Conservation (phyloP, 2,329 filamentous ascomycete genomes). For the Colletotrichum paranaense region DNA sequence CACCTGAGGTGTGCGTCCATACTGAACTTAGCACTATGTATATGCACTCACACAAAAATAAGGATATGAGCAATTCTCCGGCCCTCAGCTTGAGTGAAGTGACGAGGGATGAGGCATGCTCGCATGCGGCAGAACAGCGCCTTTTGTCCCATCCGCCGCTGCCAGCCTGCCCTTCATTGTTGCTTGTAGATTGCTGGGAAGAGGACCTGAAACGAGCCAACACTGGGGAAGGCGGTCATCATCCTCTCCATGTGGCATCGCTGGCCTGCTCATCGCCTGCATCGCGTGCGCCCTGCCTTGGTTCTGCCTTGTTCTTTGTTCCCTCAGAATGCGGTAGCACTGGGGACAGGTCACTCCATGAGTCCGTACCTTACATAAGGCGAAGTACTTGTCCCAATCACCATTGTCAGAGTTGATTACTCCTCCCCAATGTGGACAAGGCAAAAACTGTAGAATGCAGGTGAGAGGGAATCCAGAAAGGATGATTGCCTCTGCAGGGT, state of each 20-base stretch:
- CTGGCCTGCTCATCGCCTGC: not conserved
- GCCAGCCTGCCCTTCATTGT: conserved; percentile 15
- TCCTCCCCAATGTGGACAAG: not conserved
- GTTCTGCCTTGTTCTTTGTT: not conserved
- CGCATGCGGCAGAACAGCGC: not conserved
- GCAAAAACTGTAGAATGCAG: not conserved
- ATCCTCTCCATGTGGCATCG: not conserved
- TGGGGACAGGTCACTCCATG: not conserved
- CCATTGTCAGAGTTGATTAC: not conserved
- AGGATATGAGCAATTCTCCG: not conserved
- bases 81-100: conserved; percentile 15
- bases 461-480: not conserved
- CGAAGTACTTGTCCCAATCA: not conserved
- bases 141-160: not conserved
- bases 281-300: not conserved
- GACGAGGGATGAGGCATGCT: conserved; percentile 16
- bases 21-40: not conserved
- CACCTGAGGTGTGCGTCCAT: conserved; percentile 4
- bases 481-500: conserved; percentile 13
- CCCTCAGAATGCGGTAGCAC: conserved; percentile 9
- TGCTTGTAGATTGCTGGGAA: conserved; percentile 29
- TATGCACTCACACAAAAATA: not conserved
- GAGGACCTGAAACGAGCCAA: conserved; percentile 27
- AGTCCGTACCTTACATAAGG: no score
- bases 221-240: conserved; percentile 23